phyloP scores from a whole-genome alignment of 2,329 filamentous ascomycete species.

The Pseudogymnoascus sp. region DNA sequence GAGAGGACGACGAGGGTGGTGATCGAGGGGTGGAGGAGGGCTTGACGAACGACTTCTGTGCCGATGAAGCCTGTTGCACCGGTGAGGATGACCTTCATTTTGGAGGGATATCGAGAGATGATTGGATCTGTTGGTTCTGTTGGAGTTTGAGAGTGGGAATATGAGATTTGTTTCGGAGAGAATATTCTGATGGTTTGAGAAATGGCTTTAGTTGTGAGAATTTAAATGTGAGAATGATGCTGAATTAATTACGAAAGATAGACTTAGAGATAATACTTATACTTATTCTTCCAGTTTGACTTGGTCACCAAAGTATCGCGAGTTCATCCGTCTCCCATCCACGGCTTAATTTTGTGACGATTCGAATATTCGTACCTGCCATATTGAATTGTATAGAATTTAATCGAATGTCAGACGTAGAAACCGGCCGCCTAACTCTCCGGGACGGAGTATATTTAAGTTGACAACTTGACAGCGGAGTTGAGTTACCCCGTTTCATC shows the following conservation, averaged over 20 bases:
- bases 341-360: not conserved
- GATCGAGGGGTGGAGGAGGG: conserved; percentile 44
- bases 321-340: not conserved
- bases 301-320: not conserved
- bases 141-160: not conserved
- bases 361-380: not conserved
- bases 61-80: conserved; percentile 53
- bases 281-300: not conserved
- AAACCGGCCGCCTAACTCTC: not conserved
- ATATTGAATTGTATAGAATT: not conserved
- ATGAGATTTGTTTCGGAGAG: not conserved
- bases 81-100: conserved; percentile 54
- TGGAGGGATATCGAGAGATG: not conserved
- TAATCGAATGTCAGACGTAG: not conserved
- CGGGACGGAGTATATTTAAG: not conserved
- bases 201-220: not conserved
- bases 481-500: not conserved
- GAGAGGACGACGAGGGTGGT: conserved; percentile 45
- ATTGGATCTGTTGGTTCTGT: not conserved
- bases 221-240: not conserved
- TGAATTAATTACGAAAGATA: not conserved
- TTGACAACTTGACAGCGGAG: not conserved
- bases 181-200: not conserved
- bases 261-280: not conserved
- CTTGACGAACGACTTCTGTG: conserved; percentile 44